Percentiles rank a stretch among this genome's conserved stretches.
phyloP scores from a whole-genome alignment of 441 rosid species.

The Kokia cookei region DNA sequence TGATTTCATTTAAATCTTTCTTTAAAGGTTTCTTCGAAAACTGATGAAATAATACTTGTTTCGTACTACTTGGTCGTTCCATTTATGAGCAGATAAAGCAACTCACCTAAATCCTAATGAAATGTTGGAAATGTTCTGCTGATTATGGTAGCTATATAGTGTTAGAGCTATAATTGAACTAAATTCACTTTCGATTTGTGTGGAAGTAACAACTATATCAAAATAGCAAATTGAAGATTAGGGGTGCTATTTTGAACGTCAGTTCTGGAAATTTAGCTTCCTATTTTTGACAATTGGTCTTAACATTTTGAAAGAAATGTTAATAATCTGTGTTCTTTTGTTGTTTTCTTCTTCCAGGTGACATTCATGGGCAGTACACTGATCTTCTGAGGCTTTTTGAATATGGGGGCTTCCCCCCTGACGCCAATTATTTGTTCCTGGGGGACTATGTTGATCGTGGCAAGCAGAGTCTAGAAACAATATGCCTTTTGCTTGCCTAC shows the following conservation, averaged over 20 bases:
- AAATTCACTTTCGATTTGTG: neutral
- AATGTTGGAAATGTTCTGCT: neutral
- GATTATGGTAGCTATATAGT: neutral
- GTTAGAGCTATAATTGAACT: neutral
- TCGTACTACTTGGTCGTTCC: neutral
- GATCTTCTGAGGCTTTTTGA: slow-evolving; percentile 65
- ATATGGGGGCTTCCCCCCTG: slow-evolving; percentile 68
- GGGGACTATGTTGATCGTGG: slow-evolving; percentile 80
- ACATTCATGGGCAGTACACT: slow-evolving; percentile 60
- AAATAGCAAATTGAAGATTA: neutral
- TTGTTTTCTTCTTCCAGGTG: slow-evolving; percentile 32
- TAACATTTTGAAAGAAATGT: neutral
- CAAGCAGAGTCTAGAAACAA: slow-evolving; percentile 72
- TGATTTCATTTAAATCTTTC: neutral
- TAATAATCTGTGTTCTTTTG: neutral
- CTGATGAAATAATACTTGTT: neutral
- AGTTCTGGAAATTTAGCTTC: neutral
- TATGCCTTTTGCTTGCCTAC: slow-evolving; percentile 62
- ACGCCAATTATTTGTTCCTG: slow-evolving; percentile 53
- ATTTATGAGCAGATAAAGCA: neutral
- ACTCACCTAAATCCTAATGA: neutral
- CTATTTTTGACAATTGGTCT: neutral
- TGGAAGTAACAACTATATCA: neutral
- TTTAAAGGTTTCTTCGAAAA: neutral
- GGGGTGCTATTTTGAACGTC: neutral